These are phyloP conservation scores for Lepiota venenata DNA, from an alignment of 768 basidiomycete species.

Conservation along the genomic window DNA sequence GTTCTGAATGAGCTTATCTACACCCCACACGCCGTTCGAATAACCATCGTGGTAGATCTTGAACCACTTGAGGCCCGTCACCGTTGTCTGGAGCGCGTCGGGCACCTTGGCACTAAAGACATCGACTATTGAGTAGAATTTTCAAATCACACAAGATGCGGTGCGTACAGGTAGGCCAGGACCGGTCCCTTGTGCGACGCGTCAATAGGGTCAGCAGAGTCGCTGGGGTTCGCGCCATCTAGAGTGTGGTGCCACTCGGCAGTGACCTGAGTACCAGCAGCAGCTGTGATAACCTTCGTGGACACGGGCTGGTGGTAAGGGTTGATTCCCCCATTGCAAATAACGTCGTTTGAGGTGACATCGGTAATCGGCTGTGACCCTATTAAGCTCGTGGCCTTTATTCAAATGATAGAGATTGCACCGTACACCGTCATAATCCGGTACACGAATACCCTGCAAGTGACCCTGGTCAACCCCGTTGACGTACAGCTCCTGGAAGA, in stretches of 20 bases:
- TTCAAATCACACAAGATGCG: neutral
- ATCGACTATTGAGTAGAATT: neutral
- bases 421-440: conserved; percentile 36
- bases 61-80: conserved; percentile 53
- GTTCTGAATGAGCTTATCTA: conserved; percentile 42
- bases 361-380: conserved; percentile 47
- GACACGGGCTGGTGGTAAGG: conserved; percentile 48
- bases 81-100: conserved; percentile 39
- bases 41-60: conserved; percentile 49
- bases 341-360: conserved; percentile 51
- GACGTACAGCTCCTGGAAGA: conserved; percentile 38
- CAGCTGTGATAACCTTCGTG: conserved; percentile 39
- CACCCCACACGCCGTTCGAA: conserved; percentile 36
- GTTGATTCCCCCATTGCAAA: conserved; percentile 61
- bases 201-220: conserved; percentile 46
- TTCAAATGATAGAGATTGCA: neutral
- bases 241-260: conserved; percentile 53
- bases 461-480: conserved; percentile 43
- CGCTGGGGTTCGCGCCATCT: conserved; percentile 34
- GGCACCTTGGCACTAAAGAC: conserved; percentile 40
- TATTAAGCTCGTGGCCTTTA: neutral
- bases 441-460: conserved; percentile 32
- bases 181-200: conserved; percentile 52
- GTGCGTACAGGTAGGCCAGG: conserved; percentile 43
- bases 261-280: conserved; percentile 50